Base-by-base conservation (phyloP, 2,329 filamentous ascomycete genomes). In the Pseudonectria buxi region DNA sequence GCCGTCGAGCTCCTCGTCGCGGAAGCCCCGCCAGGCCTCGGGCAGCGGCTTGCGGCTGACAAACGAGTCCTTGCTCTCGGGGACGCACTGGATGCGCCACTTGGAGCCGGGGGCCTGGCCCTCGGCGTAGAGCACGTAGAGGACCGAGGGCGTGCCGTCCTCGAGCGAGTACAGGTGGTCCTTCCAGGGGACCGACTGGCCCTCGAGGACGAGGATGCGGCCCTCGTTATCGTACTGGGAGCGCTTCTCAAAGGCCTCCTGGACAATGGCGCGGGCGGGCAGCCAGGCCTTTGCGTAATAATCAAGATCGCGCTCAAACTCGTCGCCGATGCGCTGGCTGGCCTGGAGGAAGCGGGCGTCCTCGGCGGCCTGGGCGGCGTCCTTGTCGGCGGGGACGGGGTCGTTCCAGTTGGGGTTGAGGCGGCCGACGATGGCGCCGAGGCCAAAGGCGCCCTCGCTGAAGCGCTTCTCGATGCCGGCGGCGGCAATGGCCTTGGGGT, bases 41-140 rank as follows among this genome's bases (percentile, higher is more conserved):
- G 90, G 90, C 47, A 98, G 70, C 28, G 89, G 81, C 68, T 92
- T 95, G 51, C 92, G 78, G 67, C 89, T 95, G 62, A 86, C 75
- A 57, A 98, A 98, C 40, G 86, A 92, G 56, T 86, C 83, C 59
- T 84, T 81, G 59, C 78, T 76, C 39, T 85, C 79, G 31, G 87
- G 85, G n/a, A 96, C 92, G 44, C 84, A 82, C 64, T 95, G 88
- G 42, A 98, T 84, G 39, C 92, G 79, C 92, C 92, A 96, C 66
- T 92, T 94, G 55, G 83, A 73, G 45, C 76, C 83, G 30, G 80
- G 76, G 29, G 74, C 71, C 18, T 80, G 75, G 54, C 77, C 86
- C 68, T 98, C 90, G 0, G 88, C 84, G 64, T 96, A 96, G 16
- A 96, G 69, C 11, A 95, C 89, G 56, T 95, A 96, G 33, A 89